Percentiles rank a stretch among this genome's conserved stretches.
Evolutionary conservation across 2,329 filamentous ascomycete genomes (phyloP).

Genomic region (Apiospora phragmitis): DNA sequence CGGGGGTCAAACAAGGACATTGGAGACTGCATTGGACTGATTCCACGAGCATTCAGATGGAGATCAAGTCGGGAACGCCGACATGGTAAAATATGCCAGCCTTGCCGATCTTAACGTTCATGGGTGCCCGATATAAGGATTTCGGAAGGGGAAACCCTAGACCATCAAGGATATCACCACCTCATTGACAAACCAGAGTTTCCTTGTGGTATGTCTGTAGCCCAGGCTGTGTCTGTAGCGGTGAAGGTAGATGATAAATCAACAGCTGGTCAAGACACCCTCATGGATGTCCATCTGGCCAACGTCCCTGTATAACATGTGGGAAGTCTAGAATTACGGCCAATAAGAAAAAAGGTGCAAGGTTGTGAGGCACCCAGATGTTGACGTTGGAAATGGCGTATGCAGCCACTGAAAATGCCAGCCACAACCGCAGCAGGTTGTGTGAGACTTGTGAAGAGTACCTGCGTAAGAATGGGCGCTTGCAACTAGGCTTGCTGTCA

Average conservation of each 20-base stretch:
- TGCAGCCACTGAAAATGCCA: neutral
- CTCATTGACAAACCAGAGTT: neutral
- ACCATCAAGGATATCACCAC: neutral
- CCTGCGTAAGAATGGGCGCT: neutral
- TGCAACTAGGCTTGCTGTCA: neutral
- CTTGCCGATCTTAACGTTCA: neutral
- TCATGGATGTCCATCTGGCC: neutral
- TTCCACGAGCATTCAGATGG: too few species aligned
- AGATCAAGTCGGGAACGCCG: neutral
- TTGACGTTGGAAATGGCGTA: neutral
- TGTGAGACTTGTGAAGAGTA: neutral
- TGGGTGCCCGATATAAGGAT: neutral
- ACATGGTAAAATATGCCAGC: neutral
- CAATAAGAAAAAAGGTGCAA: neutral
- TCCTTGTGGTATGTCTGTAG: neutral
- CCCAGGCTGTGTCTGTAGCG: neutral
- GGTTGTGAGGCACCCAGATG: neutral
- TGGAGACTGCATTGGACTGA: neutral
- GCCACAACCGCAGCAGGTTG: neutral
- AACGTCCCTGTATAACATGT: neutral
- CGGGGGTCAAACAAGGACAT: neutral
- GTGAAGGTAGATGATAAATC: neutral
- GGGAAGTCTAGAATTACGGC: neutral
- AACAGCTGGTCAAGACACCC: neutral
- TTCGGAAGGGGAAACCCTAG: neutral